Percentiles rank a stretch among this genome's conserved stretches.
These are phyloP conservation scores for Mycena epipterygia DNA, from an alignment of 768 basidiomycete species.

Conservation along the genomic window DNA sequence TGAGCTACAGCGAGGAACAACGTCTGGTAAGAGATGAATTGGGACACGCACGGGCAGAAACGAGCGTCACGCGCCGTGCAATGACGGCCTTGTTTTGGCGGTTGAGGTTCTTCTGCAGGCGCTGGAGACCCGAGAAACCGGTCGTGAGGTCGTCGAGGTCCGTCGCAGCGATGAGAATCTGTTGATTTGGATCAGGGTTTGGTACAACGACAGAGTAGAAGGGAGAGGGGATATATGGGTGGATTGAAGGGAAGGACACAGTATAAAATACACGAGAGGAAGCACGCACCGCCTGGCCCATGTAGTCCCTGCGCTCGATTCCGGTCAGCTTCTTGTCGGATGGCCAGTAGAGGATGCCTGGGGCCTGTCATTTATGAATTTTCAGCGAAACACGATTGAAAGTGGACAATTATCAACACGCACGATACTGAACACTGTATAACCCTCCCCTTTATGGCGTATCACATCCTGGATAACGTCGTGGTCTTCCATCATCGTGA, in stretches of 20 bases:
- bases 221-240: background rate
- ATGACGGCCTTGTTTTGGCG: background rate
- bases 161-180: constrained; percentile 19
- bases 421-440: constrained; percentile 29
- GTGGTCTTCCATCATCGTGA: constrained; percentile 20
- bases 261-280: too few species aligned
- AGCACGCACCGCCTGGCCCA: constrained; percentile 20
- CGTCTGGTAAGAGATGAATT: too few species aligned
- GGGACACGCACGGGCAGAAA: background rate
- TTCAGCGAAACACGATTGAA: background rate
- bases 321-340: background rate
- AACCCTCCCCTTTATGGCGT: constrained; percentile 12
- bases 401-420: background rate
- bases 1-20: background rate
- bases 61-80: background rate
- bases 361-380: background rate
- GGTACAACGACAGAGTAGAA: background rate
- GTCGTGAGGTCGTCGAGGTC: constrained; percentile 19
- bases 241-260: background rate
- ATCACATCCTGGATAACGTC: constrained; percentile 26
- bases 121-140: constrained; percentile 10
- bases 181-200: background rate
- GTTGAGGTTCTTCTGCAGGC: background rate
- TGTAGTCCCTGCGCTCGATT: constrained; percentile 10
- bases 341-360: constrained; percentile 26